Evolutionary conservation across 139 green algal species (phyloP).

Genomic region (Chlorella sp.): DNA sequence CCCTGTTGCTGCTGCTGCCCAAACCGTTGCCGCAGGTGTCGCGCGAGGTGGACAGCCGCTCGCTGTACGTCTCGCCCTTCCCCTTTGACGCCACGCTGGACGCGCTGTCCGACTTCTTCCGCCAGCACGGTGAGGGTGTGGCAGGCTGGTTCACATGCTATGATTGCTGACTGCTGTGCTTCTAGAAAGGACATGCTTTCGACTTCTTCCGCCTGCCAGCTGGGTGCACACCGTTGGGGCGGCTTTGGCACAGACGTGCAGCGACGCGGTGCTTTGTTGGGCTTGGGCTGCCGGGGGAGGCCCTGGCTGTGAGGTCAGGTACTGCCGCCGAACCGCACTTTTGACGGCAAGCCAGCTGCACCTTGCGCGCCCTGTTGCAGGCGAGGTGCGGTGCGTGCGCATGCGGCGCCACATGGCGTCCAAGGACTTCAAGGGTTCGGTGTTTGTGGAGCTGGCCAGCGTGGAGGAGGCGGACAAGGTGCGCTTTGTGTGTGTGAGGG

Average conservation of each 20-base stretch:
- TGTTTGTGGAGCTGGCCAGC: slow-evolving; percentile 83
- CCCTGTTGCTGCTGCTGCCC: neutral
- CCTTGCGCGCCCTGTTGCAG: too few species aligned
- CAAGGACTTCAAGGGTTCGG: slow-evolving; percentile 87
- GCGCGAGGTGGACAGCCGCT: slow-evolving; percentile 68
- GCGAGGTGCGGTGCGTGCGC: slow-evolving; percentile 68
- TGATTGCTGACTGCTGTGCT: too few species aligned
- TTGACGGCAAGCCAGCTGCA: too few species aligned
- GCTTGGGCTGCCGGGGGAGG: too few species aligned
- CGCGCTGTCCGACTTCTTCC: slow-evolving; percentile 65
- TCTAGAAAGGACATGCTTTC: too few species aligned
- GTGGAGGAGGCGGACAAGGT: slow-evolving; percentile 55
- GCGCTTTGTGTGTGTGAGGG: neutral
- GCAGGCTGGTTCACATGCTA: too few species aligned
- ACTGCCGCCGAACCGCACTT: too few species aligned
- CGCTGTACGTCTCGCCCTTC: slow-evolving; percentile 83
- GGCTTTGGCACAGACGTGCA: too few species aligned
- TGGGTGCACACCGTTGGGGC: too few species aligned
- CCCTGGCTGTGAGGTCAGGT: too few species aligned
- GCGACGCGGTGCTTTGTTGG: too few species aligned
- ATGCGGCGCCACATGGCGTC: slow-evolving; percentile 75
- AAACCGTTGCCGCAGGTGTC: slow-evolving; percentile 37
- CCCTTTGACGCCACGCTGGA: slow-evolving; percentile 71
- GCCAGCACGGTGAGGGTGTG: neutral
- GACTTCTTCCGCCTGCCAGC: too few species aligned